Evolutionary conservation across 2,329 filamentous ascomycete genomes (phyloP), one percentile per base, ranked within the genome.

Genomic region (Thielaviopsis euricoi): DNA sequence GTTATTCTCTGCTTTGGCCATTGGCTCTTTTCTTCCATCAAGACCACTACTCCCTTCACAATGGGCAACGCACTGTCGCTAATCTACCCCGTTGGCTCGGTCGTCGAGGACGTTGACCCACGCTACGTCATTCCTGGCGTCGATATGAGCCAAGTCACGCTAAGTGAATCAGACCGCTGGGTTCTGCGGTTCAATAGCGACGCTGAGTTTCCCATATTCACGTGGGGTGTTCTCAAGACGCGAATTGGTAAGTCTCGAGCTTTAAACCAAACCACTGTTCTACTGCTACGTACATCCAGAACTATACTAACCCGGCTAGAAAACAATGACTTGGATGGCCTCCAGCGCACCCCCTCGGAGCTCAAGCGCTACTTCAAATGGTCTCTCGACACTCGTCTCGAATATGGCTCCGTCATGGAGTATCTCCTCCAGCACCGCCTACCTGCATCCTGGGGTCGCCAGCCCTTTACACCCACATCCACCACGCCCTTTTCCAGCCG

Each of bases 291-390:
- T n/a, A n/a, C n/a, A n/a, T n/a, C n/a, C n/a, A n/a, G n/a, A 13
- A 13, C 15, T 4, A 40, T 12, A 13, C 51, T 53, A 29, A 53
- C 23, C 13, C 2, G 6, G 26, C 1, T 61, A 80, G 74, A 69
- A 55, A 71, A 67, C 56, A 83, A 83, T 65, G 71, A 84, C 40
- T 82, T 96, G 60, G 80, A 86, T 62, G 75, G 79, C 23, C 84
- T 96, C 64, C 87, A 88, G 67, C 80, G 91, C 43, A 81, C 83
- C 59, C 89, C 91, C 1, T 89, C 85, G 25, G 86, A 95, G 64
- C 74, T 95, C 61, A 78, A 86, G 56, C 78, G 79, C 48, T 96
- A 96, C 67, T 83, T 91, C 64, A 74, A 83, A 66, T 95, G 85
- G 78, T 87, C 85, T 15, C 74, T 80, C 53, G 75, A 82, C 59